These are phyloP conservation scores for Cryptosporidium meleagridis DNA, from an alignment of 169 alveolate species.

Conservation along the genomic window DNA sequence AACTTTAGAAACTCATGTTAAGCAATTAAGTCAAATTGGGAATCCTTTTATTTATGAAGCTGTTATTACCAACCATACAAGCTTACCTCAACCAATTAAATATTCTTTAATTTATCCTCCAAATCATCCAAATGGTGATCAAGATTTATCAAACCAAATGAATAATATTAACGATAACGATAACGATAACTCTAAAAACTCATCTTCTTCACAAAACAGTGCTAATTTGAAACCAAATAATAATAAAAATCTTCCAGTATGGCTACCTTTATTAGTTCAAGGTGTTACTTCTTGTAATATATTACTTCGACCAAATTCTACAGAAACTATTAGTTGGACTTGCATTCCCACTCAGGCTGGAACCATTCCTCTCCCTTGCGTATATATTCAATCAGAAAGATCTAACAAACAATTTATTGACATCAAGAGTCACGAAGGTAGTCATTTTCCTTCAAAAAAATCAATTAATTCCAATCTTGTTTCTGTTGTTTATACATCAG, in stretches of 20 bases:
- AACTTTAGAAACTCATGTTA: constrained; percentile 8
- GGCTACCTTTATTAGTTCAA: constrained; percentile 58
- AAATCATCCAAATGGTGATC: not conserved
- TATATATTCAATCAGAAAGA: constrained; percentile 44
- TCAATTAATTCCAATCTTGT: not conserved
- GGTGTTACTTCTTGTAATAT: constrained; percentile 29
- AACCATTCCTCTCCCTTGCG: constrained; percentile 55
- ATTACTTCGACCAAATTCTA: constrained; percentile 20
- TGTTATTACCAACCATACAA: constrained; percentile 30
- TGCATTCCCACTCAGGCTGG: constrained; percentile 70
- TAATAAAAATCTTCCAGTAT: constrained; percentile 7
- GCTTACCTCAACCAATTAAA: constrained; percentile 21
- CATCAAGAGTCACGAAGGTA: not conserved
- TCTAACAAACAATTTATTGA: constrained; percentile 38
- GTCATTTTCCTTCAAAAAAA: not conserved
- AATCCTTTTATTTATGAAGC: constrained; percentile 51
- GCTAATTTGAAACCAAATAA: not conserved
- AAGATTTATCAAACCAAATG: not conserved
- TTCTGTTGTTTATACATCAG: constrained; percentile 55
- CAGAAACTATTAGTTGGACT: constrained; percentile 14
- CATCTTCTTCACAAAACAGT: not conserved
- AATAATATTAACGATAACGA: not conserved
- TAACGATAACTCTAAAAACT: not conserved
- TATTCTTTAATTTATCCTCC: constrained; percentile 54
- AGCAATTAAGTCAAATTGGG: not conserved